A percentile compares a stretch with the other conserved stretches of the same genome.
phyloP scores from a whole-genome alignment of 1,139 yeast species.

The Pichia sp. region DNA sequence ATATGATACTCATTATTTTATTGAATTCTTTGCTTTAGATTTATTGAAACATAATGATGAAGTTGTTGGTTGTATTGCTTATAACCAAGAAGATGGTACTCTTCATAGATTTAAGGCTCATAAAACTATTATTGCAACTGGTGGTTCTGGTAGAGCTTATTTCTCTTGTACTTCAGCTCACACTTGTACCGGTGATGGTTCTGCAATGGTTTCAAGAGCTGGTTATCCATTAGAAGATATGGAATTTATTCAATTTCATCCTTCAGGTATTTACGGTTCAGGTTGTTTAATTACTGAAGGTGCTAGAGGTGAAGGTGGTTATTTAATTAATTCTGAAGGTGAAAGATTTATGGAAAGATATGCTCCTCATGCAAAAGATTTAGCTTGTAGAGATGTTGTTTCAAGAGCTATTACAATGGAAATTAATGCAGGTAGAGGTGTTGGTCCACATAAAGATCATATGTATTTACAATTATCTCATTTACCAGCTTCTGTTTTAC shows the following conservation, averaged over 20 bases:
- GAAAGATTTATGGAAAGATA: conserved; percentile 99
- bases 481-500: conserved; percentile 83
- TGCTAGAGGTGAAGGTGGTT: conserved; percentile 99
- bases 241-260: conserved; percentile 98
- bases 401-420: conserved; percentile 98
- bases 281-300: conserved; percentile 99
- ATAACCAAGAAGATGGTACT: conserved; percentile 98
- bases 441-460: conserved; percentile 94
- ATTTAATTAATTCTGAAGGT: conserved; percentile 91
- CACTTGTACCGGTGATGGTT: conserved; percentile 99
- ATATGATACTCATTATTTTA: conserved; percentile 96
- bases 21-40: conserved; percentile 95
- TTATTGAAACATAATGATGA: conserved; percentile 92
- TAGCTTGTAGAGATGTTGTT: conserved; percentile 97
- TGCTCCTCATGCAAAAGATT: conserved; percentile 97
- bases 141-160: conserved; percentile 98
- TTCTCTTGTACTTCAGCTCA: conserved; percentile 99
- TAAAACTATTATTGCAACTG: conserved; percentile 94
- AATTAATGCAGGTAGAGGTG: conserved; percentile 98
- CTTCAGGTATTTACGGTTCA: conserved; percentile 98
- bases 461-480: conserved; percentile 91
- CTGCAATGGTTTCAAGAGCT: conserved; percentile 97
- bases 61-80: conserved; percentile 95
- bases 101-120: conserved; percentile 96
- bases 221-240: conserved; percentile 96